phyloP scores from a whole-genome alignment of 225 moss, liverwort and hornwort species.

The Physcomitrium patens region DNA sequence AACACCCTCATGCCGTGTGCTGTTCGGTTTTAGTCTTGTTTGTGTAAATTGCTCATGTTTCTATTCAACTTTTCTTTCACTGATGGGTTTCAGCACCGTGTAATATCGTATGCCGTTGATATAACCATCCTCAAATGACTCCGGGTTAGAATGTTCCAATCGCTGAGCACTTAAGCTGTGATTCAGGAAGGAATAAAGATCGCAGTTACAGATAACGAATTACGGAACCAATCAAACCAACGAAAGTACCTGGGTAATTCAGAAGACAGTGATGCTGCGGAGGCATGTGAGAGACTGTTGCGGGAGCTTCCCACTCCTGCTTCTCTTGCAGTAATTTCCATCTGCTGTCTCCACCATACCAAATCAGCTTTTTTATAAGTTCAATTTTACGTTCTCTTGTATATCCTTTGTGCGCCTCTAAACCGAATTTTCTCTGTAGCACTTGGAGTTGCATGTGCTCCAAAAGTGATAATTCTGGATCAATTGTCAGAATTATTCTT shows the following conservation, averaged over 20 bases:
- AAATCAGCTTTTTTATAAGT: background rate
- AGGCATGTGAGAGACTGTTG: constrained; percentile 82
- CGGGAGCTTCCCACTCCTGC: constrained; percentile 96
- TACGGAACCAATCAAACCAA: constrained; percentile 68
- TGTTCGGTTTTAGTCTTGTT: constrained; percentile 6
- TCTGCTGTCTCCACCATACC: background rate
- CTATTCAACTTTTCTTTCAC: constrained; percentile 8
- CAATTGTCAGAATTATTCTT: too few species aligned
- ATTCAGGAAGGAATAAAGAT: constrained; percentile 88
- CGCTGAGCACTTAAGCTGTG: constrained; percentile 31
- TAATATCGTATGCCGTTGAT: constrained; percentile 16
- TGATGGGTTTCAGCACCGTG: constrained; percentile 4
- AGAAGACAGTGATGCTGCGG: constrained; percentile 69
- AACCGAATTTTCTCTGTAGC: too few species aligned
- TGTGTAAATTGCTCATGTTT: constrained; percentile 12
- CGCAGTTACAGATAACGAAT: constrained; percentile 82
- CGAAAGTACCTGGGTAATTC: constrained; percentile 48
- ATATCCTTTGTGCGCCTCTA: too few species aligned
- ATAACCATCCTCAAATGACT: constrained; percentile 2
- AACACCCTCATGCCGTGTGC: constrained; percentile 9
- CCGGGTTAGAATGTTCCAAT: constrained; percentile 7
- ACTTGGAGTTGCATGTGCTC: too few species aligned
- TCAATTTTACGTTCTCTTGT: too few species aligned
- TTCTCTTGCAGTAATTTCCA: constrained; percentile 74
- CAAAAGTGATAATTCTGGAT: too few species aligned